phyloP scores from a whole-genome alignment of 2,329 filamentous ascomycete genomes.

The Geosmithia putterillii region DNA sequence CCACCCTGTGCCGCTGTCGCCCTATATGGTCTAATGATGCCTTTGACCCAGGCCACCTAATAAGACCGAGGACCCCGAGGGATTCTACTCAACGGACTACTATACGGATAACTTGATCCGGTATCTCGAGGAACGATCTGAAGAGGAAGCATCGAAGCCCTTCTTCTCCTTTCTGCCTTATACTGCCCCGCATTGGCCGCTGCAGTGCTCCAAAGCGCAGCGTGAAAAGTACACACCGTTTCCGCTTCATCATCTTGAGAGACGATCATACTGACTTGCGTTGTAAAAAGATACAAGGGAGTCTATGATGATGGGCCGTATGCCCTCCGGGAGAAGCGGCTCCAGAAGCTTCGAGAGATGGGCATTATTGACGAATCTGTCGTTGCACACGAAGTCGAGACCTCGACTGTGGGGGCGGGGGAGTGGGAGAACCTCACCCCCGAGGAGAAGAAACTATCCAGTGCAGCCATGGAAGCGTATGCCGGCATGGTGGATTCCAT shows the following conservation, averaged over 20 bases:
- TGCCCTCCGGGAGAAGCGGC: conserved; percentile 36
- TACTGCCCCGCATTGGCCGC: conserved; percentile 51
- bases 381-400: conserved; percentile 30
- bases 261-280: background rate
- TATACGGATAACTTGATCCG: conserved; percentile 39
- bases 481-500: conserved; percentile 42
- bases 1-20: conserved; percentile 21
- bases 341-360: conserved; percentile 41
- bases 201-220: conserved; percentile 42
- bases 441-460: conserved; percentile 13
- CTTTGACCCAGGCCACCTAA: conserved; percentile 22
- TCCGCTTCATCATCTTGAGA: background rate
- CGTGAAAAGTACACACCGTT: background rate
- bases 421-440: conserved; percentile 32
- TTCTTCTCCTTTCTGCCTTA: conserved; percentile 52
- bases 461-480: conserved; percentile 24
- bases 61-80: conserved; percentile 30
- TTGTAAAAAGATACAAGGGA: conserved; percentile 46
- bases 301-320: conserved; percentile 50
- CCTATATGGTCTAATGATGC: conserved; percentile 14
- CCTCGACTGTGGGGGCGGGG: conserved; percentile 27
- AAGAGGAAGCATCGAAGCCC: conserved; percentile 18
- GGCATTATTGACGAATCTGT: conserved; percentile 40
- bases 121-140: conserved; percentile 38
- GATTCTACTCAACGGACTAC: conserved; percentile 39